A percentile compares a stretch with the other conserved stretches of the same genome.
These are phyloP conservation scores for Globisporangium mamillatum DNA, from an alignment of 352 stramenopile genomes.

Conservation along the genomic window DNA sequence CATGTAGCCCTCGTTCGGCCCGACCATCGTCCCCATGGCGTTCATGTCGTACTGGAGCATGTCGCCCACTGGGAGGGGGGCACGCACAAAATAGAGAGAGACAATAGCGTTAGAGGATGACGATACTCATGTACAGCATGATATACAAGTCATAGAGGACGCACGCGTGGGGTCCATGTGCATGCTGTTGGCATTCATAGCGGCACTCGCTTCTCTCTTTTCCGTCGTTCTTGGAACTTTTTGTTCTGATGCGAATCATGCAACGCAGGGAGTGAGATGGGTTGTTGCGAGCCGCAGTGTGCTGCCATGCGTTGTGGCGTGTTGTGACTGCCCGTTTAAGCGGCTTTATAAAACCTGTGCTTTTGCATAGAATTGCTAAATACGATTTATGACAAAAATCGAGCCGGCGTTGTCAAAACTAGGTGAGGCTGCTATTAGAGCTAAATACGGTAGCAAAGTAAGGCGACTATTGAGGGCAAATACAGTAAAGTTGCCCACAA, in stretches of 20 bases:
- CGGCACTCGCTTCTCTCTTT: background rate
- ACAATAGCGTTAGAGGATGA: background rate
- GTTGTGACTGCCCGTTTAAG: background rate
- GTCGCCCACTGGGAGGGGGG: conserved; percentile 26
- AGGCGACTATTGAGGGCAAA: no score
- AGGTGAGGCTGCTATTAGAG: no score
- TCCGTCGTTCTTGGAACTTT: background rate
- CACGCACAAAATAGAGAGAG: background rate
- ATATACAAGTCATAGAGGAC: conserved; percentile 1
- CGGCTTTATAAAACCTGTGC: no score
- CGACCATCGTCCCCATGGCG: conserved; percentile 39
- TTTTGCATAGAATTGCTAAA: no score
- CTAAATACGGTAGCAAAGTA: no score
- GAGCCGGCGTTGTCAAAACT: no score
- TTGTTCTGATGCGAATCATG: background rate
- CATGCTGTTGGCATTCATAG: conserved; percentile 32
- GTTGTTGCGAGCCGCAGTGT: background rate
- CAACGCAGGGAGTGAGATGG: background rate
- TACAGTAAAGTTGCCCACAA: no score
- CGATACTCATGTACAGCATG: background rate
- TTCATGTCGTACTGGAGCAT: conserved; percentile 60
- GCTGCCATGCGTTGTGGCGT: background rate
- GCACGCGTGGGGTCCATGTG: conserved; percentile 32
- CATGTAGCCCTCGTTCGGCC: conserved; percentile 41
- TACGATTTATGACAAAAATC: no score